Evolutionary conservation across 192 early-diverging fungal genomes (phyloP).

Genomic region (Coemansia sp.): DNA sequence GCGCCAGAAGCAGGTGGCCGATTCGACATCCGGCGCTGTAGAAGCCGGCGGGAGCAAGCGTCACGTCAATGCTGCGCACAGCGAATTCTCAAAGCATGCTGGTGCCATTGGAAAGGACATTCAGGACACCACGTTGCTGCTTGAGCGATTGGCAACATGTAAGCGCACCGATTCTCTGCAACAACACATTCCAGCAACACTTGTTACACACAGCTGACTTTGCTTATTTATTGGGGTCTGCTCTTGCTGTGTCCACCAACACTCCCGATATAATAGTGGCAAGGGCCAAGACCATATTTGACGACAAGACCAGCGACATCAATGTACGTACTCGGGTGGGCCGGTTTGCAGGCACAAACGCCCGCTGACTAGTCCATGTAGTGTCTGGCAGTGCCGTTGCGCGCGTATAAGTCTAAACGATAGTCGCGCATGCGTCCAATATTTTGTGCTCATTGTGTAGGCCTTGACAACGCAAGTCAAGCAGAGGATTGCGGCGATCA

Average conservation of each 20-base stretch:
- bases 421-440: no score
- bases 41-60: conserved; percentile 3
- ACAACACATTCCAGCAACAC: neutral
- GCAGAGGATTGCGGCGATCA: conserved; percentile 91
- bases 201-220: no score
- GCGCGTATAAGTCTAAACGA: no score
- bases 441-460: conserved; percentile 30
- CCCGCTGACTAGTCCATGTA: no score
- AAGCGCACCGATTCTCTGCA: conserved; percentile 36
- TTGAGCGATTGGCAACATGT: conserved; percentile 77
- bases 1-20: conserved; percentile 31
- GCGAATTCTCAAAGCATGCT: conserved; percentile 84
- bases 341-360: neutral
- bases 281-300: conserved; percentile 93
- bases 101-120: conserved; percentile 83
- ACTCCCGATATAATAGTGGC: conserved; percentile 58
- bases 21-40: neutral
- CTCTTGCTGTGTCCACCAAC: neutral
- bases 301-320: conserved; percentile 94
- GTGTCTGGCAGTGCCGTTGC: no score
- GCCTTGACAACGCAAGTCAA: conserved; percentile 89
- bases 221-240: neutral
- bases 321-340: conserved; percentile 52
- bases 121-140: conserved; percentile 71
- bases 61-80: conserved; percentile 38